Conservation (phyloP, 257 asterid species). For the Capsicum chinense region DNA sequence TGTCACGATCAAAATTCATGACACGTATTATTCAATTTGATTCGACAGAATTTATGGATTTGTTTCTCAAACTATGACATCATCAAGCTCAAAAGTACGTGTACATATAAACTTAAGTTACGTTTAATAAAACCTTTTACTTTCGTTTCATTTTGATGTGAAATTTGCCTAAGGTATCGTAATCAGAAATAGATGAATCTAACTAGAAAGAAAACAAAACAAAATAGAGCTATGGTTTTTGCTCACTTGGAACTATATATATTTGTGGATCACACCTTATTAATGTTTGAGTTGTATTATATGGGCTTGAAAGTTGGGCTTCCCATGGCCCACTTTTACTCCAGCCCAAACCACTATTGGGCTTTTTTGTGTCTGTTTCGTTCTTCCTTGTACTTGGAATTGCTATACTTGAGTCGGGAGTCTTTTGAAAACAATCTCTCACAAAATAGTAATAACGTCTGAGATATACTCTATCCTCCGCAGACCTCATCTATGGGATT, state of each 20-base stretch:
- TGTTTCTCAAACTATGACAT: neutral
- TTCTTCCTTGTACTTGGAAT: no score
- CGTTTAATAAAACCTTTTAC: neutral
- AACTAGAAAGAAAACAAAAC: neutral
- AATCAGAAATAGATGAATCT: neutral
- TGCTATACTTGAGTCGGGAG: no score
- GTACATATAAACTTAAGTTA: neutral
- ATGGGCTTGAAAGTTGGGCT: conserved; percentile 13
- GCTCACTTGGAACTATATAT: neutral
- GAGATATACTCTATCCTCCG: no score
- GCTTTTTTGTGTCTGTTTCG: no score
- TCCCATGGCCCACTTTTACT: neutral
- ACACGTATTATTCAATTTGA: neutral
- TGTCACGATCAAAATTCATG: neutral
- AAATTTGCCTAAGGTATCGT: neutral
- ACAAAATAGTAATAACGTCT: no score
- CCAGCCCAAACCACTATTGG: neutral
- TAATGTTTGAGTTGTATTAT: neutral
- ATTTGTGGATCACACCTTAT: neutral
- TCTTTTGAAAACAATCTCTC: no score
- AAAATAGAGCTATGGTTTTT: neutral
- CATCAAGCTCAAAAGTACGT: neutral
- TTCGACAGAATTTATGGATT: neutral
- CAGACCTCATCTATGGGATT: no score
- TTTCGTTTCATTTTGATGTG: neutral